A percentile compares a stretch with the other conserved stretches of the same genome.
phyloP scores from a whole-genome alignment of 2,329 filamentous ascomycete species.

The Ophiocordyceps robertsii region DNA sequence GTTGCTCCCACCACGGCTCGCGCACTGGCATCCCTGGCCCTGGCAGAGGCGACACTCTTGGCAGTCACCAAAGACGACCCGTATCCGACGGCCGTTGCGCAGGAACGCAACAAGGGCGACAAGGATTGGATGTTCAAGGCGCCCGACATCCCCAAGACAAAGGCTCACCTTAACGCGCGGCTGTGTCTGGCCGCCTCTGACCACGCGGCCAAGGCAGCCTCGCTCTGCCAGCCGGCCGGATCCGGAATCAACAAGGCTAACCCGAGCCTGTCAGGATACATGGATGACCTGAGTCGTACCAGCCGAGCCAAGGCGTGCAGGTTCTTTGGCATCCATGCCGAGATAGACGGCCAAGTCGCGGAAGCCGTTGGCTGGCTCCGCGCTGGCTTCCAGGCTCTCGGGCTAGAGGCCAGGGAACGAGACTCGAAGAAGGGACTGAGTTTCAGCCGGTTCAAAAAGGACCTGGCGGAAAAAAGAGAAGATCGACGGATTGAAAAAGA shows the following conservation, averaged over 20 bases:
- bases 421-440: constrained; percentile 38
- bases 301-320: constrained; percentile 76
- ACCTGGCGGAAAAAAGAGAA: constrained; percentile 63
- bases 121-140: constrained; percentile 96
- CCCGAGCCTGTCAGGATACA: constrained; percentile 55
- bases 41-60: constrained; percentile 81
- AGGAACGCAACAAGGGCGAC: constrained; percentile 69
- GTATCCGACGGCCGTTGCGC: constrained; percentile 70
- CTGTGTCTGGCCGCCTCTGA: constrained; percentile 80
- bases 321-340: constrained; percentile 83
- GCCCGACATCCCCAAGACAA: constrained; percentile 76
- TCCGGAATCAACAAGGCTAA: constrained; percentile 39
- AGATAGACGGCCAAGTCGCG: constrained; percentile 67
- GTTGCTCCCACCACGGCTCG: constrained; percentile 37
- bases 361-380: constrained; percentile 77
- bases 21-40: constrained; percentile 50
- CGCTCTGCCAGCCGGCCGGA: constrained; percentile 28
- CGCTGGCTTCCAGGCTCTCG: constrained; percentile 64
- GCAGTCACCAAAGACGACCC: constrained; percentile 91
- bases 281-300: constrained; percentile 60
- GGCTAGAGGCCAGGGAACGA: constrained; percentile 36
- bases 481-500: constrained; percentile 67
- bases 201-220: constrained; percentile 62
- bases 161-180: constrained; percentile 75
- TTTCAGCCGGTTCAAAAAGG: constrained; percentile 55